Base-by-base conservation (phyloP, 2,329 filamentous ascomycete genomes). In the Cladosporium sp. region DNA sequence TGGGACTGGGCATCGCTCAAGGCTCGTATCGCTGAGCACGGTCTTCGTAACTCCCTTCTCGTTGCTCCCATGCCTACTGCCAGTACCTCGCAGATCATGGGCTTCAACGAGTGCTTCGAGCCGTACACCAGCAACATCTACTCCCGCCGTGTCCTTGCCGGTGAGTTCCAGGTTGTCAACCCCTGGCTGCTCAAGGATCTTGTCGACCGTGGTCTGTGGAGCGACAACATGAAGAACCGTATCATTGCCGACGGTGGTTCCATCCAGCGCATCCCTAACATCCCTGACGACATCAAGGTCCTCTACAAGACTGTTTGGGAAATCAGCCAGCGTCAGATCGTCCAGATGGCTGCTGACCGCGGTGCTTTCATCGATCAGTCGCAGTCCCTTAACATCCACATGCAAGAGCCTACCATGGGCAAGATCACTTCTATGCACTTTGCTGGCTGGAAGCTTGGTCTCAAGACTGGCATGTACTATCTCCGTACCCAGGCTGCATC, bases 401-500 rank as follows among this genome's bases (percentile, higher is more conserved):
- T 99, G 88, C 96, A 95, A 77, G 93, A 97, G 72, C 94, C 94
- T 42, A 96, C 92, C 54, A 97, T 99, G 93, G 94, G 94, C 79
- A 99, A 99, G 84, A 96, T 99, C 76, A 99, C 94, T 61, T 94
- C 89, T 75, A 99, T 99, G 94, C 94, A 99, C 81, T 99, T 99
- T 73, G 85, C 94, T 51, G 94, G 94, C 69, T 99, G 94, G 94
- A 99, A 97, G 84, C 87, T 97, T 66, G 94, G 94, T 71, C 85
- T 99, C 67, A 99, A 99, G 88, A 99, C 94, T 37, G 94, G 94
- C 81, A 97, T 99, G 94, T 99, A 99, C 87, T 99, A 99, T 79
- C 87, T 99, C 68, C 91, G 94, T 70, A 99, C 94, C 50, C 94
- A 96, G 86, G 94, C 94, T 64, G 94, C 94, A 37, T 92, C 92